These are phyloP conservation scores for Boletellus ananas DNA, from an alignment of 768 basidiomycete species.

Conservation along the genomic window DNA sequence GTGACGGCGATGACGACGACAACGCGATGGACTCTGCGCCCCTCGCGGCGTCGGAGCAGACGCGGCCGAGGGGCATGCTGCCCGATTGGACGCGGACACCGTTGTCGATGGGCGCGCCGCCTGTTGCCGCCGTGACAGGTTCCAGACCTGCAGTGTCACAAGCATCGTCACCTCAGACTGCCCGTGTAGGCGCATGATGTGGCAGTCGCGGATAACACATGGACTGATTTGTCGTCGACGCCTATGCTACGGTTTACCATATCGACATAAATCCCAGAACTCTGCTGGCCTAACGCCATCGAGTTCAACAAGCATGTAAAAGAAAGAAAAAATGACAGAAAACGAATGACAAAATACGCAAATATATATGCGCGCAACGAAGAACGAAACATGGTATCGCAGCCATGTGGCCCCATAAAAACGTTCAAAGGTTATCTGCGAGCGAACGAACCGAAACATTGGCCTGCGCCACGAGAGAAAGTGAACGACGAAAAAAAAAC, in stretches of 20 bases:
- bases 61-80: conserved; percentile 42
- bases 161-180: conserved; percentile 19
- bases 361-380: neutral
- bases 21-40: conserved; percentile 26
- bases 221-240: conserved; percentile 5
- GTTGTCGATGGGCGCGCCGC: conserved; percentile 61
- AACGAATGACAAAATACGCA: neutral
- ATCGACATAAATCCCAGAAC: conserved; percentile 7
- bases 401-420: neutral
- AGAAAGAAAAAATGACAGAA: neutral
- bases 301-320: conserved; percentile 1
- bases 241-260: conserved; percentile 5
- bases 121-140: conserved; percentile 32
- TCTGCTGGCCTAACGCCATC: conserved; percentile 3
- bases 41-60: conserved; percentile 22
- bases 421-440: neutral
- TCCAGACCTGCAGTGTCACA: conserved; percentile 5
- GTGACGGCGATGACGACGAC: conserved; percentile 28
- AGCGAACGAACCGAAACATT: neutral
- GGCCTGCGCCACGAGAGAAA: conserved; percentile 9
- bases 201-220: neutral
- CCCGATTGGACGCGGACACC: conserved; percentile 81
- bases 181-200: conserved; percentile 33
- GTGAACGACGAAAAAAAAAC: neutral
- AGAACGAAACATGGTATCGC: conserved; percentile 2